These are phyloP conservation scores for Citrus sinensis DNA, from an alignment of 345 rosid species.

Conservation along the genomic window DVS_A1.0 CM039161.1:22606001-22606500, in stretches of 20 bases:
- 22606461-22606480: background rate
- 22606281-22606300: background rate
- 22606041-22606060: background rate
- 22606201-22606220: background rate
- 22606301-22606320: background rate
- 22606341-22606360: background rate
- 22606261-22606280: background rate
- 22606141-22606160: background rate
- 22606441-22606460: background rate
- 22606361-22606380: background rate
- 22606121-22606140: background rate
- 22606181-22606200: background rate
- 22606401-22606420: background rate
- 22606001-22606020: background rate
- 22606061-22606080: no score
- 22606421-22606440: background rate
- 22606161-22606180: background rate
- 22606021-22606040: background rate
- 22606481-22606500: background rate
- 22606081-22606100: no score
- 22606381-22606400: background rate
- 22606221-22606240: background rate
- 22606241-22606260: background rate
- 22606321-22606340: background rate
- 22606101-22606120: background rate